These are phyloP conservation scores for Lactarius deliciosus DNA, from an alignment of 768 basidiomycete species.

Conservation along the genomic window DNA sequence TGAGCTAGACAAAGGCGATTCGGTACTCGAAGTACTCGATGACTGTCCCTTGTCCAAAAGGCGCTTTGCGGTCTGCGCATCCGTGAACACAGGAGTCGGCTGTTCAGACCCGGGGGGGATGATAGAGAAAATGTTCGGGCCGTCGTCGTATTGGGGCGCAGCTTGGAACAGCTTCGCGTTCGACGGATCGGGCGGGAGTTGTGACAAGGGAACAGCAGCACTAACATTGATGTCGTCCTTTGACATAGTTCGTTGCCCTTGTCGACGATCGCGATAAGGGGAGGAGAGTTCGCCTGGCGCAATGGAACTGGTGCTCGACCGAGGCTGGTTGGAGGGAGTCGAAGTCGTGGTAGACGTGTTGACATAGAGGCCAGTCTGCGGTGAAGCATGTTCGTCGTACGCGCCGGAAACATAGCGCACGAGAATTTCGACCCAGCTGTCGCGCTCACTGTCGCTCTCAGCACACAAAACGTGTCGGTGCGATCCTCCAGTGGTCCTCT, in stretches of 20 bases:
- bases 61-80: slow-evolving; percentile 43
- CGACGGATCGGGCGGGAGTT: slow-evolving; percentile 51
- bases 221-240: slow-evolving; percentile 63
- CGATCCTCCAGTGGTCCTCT: slow-evolving; percentile 65
- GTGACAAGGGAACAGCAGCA: slow-evolving; percentile 54
- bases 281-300: slow-evolving; percentile 43
- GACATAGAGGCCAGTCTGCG: slow-evolving; percentile 24
- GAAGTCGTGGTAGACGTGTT: slow-evolving; percentile 28
- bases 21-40: slow-evolving; percentile 46
- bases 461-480: slow-evolving; percentile 93
- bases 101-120: slow-evolving; percentile 48
- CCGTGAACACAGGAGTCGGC: slow-evolving; percentile 35
- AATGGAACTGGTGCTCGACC: slow-evolving; percentile 56
- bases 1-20: slow-evolving; percentile 62
- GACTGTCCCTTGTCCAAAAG: slow-evolving; percentile 49
- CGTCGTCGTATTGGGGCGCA: slow-evolving; percentile 36
- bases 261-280: slow-evolving; percentile 23
- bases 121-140: slow-evolving; percentile 36
- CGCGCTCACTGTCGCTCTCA: slow-evolving; percentile 90
- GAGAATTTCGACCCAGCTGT: slow-evolving; percentile 92
- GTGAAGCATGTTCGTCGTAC: slow-evolving; percentile 57
- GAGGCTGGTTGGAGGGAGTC: slow-evolving; percentile 44
- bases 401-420: slow-evolving; percentile 81
- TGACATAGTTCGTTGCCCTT: slow-evolving; percentile 42
- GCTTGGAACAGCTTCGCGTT: slow-evolving; percentile 62